Evolutionary conservation across 2,329 filamentous ascomycete genomes (phyloP).

Genomic region (Cadophora sp.): DNA sequence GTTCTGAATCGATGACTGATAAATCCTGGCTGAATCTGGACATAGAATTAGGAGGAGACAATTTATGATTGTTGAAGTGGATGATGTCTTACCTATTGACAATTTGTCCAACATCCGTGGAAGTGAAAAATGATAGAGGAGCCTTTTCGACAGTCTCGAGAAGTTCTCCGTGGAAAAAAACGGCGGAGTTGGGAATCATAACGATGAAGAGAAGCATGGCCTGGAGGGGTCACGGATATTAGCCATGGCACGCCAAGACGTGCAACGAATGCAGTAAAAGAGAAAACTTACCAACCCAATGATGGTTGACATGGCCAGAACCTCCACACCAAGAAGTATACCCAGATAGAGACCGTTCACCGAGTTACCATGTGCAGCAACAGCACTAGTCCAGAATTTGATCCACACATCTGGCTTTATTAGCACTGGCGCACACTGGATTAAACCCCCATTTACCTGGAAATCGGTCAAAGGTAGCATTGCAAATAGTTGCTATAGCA

Average conservation of each 20-base stretch:
- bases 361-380: conserved; percentile 34
- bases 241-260: too few relatives aligned
- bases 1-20: conserved; percentile 38
- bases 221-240: not conserved
- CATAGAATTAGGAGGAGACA: not conserved
- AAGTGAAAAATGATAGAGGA: conserved; percentile 51
- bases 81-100: conserved; percentile 44
- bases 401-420: conserved; percentile 47
- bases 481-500: conserved; percentile 24
- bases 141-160: conserved; percentile 52
- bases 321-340: conserved; percentile 37
- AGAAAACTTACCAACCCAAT: conserved; percentile 28
- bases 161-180: conserved; percentile 54
- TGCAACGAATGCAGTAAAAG: too few relatives aligned
- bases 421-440: not conserved
- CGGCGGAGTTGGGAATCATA: conserved; percentile 60
- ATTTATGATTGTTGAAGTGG: not conserved
- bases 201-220: conserved; percentile 54
- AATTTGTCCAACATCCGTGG: conserved; percentile 50
- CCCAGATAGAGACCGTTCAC: conserved; percentile 36
- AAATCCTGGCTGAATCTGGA: conserved; percentile 53
- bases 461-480: conserved; percentile 26
- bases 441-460: conserved; percentile 24
- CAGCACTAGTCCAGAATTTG: conserved; percentile 48
- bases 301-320: conserved; percentile 24